Evolutionary conservation across 164 flowering plant species (phyloP).

Genomic region (Tinospora cordifolia): DNA sequence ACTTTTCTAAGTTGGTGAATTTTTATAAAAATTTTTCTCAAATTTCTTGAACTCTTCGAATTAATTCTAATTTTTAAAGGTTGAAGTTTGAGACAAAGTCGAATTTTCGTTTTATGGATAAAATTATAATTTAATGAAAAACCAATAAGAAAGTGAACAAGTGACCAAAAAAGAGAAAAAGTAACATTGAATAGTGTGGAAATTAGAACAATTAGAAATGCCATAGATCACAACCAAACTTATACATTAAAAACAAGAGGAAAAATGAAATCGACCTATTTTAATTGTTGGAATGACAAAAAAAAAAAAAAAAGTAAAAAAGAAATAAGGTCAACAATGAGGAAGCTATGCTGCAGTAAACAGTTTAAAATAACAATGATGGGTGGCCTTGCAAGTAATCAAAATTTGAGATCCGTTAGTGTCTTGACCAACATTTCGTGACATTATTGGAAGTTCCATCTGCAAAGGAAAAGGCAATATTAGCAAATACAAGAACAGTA

Average conservation of each 20-base stretch:
- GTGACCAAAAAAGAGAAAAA: background rate
- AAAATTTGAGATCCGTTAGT: slow-evolving; percentile 74
- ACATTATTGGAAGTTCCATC: slow-evolving; percentile 68
- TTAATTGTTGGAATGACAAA: background rate
- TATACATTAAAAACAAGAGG: background rate
- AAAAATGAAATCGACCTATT: background rate
- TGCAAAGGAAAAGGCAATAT: slow-evolving; percentile 24
- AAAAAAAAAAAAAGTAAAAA: too few relatives aligned
- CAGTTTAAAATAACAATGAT: slow-evolving; percentile 30
- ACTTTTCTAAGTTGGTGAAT: too few relatives aligned
- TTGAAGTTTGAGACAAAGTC: too few relatives aligned
- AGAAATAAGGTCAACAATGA: background rate
- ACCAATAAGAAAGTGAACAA: background rate
- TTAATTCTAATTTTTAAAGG: too few relatives aligned
- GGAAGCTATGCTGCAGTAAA: background rate
- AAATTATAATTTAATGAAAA: background rate
- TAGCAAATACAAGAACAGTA: background rate
- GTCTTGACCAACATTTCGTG: slow-evolving; percentile 81
- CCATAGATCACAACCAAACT: background rate
- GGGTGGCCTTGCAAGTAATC: slow-evolving; percentile 63
- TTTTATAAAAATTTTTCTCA: too few relatives aligned
- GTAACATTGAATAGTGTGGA: background rate
- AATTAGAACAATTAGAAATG: background rate
- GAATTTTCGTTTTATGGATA: too few relatives aligned
- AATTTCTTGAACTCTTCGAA: too few relatives aligned